Evolutionary conservation across 1,139 yeast species (phyloP), one percentile per base, ranked within the genome.

Genomic region (Debaryomyces sp.): DNA sequence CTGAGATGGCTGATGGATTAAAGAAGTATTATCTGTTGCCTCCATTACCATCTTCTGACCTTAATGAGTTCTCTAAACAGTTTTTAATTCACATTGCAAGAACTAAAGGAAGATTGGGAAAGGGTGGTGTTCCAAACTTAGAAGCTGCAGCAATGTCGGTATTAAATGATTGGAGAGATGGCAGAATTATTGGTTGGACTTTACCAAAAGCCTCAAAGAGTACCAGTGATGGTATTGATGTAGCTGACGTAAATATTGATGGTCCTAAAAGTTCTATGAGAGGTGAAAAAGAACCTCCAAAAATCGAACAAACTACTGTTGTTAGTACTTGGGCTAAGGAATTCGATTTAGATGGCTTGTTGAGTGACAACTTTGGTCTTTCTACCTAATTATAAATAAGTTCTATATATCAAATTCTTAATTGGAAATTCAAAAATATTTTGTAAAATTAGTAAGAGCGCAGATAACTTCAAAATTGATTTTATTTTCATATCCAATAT

Each of bases 161-260:
- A 4, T 78, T 95, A 62, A 89, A 84, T 58, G 99, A 94, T 70
- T 95, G 98, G 98, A 85, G 97, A 71, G 97, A 92, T 68, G 99
- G 99, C 50, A 84, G 96, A 64, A 82, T 94, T 58, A 71, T 86
- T 48, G 97, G 98, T 42, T 94, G 97, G 97, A 84, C 91, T 1
- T 68, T 85, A 58, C 96, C 97, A 42, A 89, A 87, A 57, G 77
- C 84, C 8, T 82, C 89, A 2, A 77, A 78, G 57, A 62, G 59
- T n/a, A 59, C 65, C 43, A 60, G 60, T 26, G 60, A 54, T 21
- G 54, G 57, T 34, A 49, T 41, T 33, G 73, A 65, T 7, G 60
- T 70, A 12, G 66, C 66, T 13, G 59, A 55, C 33, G 57, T 54
- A 33, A 64, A 60, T 48, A 54, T 63, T 39, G 68, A 68, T 45